A percentile compares a stretch with the other conserved stretches of the same genome.
phyloP scores from a whole-genome alignment of 306 rosid genomes.

The Prunus campanulata region DNA sequence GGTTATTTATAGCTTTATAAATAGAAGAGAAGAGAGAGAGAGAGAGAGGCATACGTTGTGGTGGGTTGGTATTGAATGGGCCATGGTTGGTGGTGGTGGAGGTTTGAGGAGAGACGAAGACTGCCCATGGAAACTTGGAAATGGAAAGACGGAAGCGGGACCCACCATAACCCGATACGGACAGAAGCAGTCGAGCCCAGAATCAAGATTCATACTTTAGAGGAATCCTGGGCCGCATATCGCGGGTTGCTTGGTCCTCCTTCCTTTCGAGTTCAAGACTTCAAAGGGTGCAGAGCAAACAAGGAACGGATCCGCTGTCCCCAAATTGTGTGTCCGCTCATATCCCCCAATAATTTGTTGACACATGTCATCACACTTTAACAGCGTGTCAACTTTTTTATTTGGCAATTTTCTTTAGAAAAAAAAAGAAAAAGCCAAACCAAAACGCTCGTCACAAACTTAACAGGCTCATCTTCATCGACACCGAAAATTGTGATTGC shows the following conservation, averaged over 20 bases:
- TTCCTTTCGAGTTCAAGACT: neutral
- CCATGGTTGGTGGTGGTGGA: conserved; percentile 18
- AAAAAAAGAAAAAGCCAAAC: too few relatives aligned
- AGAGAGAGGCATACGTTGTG: neutral
- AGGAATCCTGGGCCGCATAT: conserved; percentile 8
- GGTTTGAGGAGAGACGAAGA: neutral
- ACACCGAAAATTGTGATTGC: neutral
- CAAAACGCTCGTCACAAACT: neutral
- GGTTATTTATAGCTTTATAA: neutral
- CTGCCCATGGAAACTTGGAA: neutral
- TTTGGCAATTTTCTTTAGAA: too few relatives aligned
- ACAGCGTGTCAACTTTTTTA: too few relatives aligned
- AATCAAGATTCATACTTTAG: conserved; percentile 7
- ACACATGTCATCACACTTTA: too few relatives aligned
- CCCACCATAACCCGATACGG: conserved; percentile 4
- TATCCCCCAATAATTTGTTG: too few relatives aligned
- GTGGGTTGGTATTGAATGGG: conserved; percentile 8
- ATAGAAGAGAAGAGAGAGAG: neutral
- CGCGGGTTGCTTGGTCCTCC: conserved; percentile 1
- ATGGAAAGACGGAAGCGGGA: conserved; percentile 10
- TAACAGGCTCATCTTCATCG: neutral
- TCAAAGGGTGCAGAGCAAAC: neutral
- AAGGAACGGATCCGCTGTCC: too few relatives aligned
- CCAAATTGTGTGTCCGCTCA: too few relatives aligned
- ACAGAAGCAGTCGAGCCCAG: neutral